Percentiles rank a stretch among this genome's conserved stretches.
phyloP scores from a whole-genome alignment of 768 basidiomycete genomes.

The Lactarius sanguifluus region DNA sequence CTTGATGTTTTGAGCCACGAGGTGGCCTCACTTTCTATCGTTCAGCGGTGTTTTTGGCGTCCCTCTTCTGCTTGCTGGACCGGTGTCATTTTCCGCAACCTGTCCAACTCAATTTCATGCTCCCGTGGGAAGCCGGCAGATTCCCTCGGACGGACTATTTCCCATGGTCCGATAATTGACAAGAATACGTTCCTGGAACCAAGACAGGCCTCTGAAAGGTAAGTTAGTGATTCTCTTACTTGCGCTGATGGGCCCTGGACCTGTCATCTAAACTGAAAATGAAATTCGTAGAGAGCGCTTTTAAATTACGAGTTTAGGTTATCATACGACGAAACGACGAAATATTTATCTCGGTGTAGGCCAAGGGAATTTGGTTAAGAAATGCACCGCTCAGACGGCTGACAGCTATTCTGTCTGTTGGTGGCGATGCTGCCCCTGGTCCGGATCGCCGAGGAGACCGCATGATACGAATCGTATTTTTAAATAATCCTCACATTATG shows the following conservation, averaged over 20 bases:
- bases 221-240: background rate
- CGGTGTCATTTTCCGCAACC: background rate
- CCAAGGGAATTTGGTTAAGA: background rate
- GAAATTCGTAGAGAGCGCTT: background rate
- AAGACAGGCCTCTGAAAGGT: background rate
- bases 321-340: background rate
- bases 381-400: background rate
- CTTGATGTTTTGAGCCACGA: background rate
- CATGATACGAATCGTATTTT: background rate
- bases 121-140: background rate
- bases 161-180: background rate
- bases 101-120: background rate
- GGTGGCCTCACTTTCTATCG: background rate
- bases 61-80: background rate
- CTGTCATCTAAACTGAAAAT: background rate
- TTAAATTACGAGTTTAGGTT: background rate
- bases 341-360: background rate
- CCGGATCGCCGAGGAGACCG: background rate
- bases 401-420: background rate
- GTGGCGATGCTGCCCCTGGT: background rate
- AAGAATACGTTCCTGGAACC: background rate
- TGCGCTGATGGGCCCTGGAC: background rate
- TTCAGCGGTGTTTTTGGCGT: background rate
- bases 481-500: background rate
- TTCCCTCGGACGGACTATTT: background rate